phyloP scores from a whole-genome alignment of 805 yeast species.

The Sungouiozyma intestinalis region DNA sequence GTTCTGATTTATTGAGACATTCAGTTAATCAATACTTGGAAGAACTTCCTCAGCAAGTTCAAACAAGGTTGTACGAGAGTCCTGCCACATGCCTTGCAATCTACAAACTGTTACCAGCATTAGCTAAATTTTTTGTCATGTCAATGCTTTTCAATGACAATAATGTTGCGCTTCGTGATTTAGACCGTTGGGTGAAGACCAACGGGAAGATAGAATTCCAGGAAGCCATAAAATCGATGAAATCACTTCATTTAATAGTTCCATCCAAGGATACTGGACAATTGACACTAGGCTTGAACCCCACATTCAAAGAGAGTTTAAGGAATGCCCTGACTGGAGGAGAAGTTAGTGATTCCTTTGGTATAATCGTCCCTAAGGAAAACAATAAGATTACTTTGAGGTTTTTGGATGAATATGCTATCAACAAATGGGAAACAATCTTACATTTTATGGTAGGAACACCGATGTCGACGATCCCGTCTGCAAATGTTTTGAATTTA shows the following conservation, averaged over 20 bases:
- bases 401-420: slow-evolving; percentile 69
- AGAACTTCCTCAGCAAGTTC: slow-evolving; percentile 80
- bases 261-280: slow-evolving; percentile 21
- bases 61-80: slow-evolving; percentile 66
- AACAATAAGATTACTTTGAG: slow-evolving; percentile 48
- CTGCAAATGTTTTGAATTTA: slow-evolving; percentile 69
- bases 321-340: slow-evolving; percentile 81
- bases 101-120: slow-evolving; percentile 76
- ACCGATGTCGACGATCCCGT: slow-evolving; percentile 55
- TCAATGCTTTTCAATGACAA: slow-evolving; percentile 74
- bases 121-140: slow-evolving; percentile 85
- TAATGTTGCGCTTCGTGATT: slow-evolving; percentile 53
- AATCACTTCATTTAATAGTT: slow-evolving; percentile 60
- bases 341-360: slow-evolving; percentile 57
- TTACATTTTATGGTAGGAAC: slow-evolving; percentile 98
- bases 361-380: slow-evolving; percentile 49
- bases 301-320: slow-evolving; percentile 64
- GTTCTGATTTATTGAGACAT: slow-evolving; percentile 39
- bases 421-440: slow-evolving; percentile 87
- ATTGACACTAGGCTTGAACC: slow-evolving; percentile 41
- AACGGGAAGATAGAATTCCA: slow-evolving; percentile 43
- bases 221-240: slow-evolving; percentile 71
- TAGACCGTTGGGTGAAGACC: slow-evolving; percentile 68
- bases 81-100: slow-evolving; percentile 94
- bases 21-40: slow-evolving; percentile 85